These are phyloP conservation scores for Tuber aestivum DNA, from an alignment of 495 filamentous ascomycete genomes.

Conservation along the genomic window DNA sequence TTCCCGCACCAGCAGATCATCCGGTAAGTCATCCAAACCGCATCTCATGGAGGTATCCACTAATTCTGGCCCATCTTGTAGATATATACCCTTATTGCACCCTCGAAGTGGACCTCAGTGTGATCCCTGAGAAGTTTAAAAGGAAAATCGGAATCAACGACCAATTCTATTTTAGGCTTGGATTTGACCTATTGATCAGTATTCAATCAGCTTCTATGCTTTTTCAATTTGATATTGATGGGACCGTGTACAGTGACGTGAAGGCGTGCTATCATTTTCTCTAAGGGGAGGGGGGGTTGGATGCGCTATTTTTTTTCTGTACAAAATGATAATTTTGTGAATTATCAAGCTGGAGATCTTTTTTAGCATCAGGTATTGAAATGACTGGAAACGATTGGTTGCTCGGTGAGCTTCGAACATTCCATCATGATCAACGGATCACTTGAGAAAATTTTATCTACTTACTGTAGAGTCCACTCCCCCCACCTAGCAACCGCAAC, in stretches of 20 bases:
- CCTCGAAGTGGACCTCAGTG: constrained; percentile 12
- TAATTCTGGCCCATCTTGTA: not conserved
- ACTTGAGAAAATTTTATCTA: too few relatives aligned
- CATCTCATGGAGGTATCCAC: not conserved
- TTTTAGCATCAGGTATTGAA: not conserved
- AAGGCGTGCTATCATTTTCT: constrained; percentile 59
- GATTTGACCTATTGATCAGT: constrained; percentile 15
- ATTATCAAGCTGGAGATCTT: not conserved
- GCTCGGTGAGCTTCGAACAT: too few relatives aligned
- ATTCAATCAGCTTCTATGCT: constrained; percentile 16
- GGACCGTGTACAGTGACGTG: constrained; percentile 61
- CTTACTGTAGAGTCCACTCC: too few relatives aligned
- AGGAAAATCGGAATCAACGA: not conserved
- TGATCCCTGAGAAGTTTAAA: constrained; percentile 18
- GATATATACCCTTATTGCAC: constrained; percentile 17
- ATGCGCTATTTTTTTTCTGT: not conserved
- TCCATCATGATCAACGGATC: too few relatives aligned
- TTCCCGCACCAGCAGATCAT: not conserved
- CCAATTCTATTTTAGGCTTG: constrained; percentile 5
- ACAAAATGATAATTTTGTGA: not conserved
- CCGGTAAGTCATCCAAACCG: not conserved
- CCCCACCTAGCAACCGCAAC: too few relatives aligned
- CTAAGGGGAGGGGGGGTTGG: not conserved
- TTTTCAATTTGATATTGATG: constrained; percentile 53
- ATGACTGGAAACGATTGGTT: not conserved